Base-by-base conservation (phyloP, 2,329 filamentous ascomycete species). In the Calcarisporium arbuscula region DNA sequence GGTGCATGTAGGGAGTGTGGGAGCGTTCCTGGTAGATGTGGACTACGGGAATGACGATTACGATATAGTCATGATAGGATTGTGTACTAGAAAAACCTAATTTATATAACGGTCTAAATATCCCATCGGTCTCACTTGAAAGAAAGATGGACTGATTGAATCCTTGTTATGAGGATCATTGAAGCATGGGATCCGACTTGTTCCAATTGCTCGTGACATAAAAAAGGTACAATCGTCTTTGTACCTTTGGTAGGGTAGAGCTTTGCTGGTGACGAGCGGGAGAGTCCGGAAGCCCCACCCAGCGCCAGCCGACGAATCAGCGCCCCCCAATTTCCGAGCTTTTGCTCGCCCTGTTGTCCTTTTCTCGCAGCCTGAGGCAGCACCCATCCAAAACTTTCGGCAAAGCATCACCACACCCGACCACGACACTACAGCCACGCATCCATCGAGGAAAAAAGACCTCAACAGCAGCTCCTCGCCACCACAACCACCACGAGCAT, bases 251-350 rank as follows among this genome's bases (percentile, higher is more conserved):
- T n/a, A n/a, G n/a, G n/a, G n/a, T n/a, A n/a, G n/a, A n/a, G n/a
- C n/a, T n/a, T n/a, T n/a, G n/a, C n/a, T n/a, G n/a, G n/a, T 21
- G 34, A 45, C 39, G 33, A 39, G 41, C 56, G 55, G 55, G 41
- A 51, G 45, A 51, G 51, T 43, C 44, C 55, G 55, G 51, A 47
- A 44, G 17, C 36, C 44, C 49, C 38, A 38, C 43, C 36, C 46
- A 40, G 17, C 15, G 18, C 7, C 29, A 31, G 8, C 16, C 18
- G 32, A 26, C 69, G 66, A 73, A 73, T 73, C 54, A 63, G 17
- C 35, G 28, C n/a, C 35, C 42, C 19, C 41, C 57, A 67, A 72
- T 70, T 72, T 67, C 60, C 61, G 52, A 65, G 57, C 57, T 58
- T 45, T 28, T 38, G 38, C 19, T n/a, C 21, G 30, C 25, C 19